Evolutionary conservation across 169 alveolate genomes (phyloP).

Genomic region (Eimeria falciformis): DNA sequence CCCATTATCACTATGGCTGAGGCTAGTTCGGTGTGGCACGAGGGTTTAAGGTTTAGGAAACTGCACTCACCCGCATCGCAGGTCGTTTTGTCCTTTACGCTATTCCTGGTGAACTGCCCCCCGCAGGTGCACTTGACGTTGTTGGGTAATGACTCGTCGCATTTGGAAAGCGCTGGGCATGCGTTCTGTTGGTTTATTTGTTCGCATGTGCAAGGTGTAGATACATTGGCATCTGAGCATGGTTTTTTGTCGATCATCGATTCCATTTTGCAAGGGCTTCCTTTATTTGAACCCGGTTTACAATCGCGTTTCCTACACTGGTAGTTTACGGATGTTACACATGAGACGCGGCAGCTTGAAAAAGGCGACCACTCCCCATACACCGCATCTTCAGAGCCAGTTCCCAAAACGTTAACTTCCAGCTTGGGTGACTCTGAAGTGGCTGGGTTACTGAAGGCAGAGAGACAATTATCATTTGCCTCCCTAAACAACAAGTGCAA

Average conservation of each 20-base stretch:
- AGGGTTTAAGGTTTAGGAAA: too few species aligned
- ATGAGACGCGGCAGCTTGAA: neutral
- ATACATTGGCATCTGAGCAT: neutral
- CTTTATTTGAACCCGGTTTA: neutral
- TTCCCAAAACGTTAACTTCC: neutral
- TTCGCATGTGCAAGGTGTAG: neutral
- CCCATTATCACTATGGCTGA: too few species aligned
- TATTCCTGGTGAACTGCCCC: neutral
- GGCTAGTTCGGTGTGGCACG: too few species aligned
- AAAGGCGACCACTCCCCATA: constrained; percentile 1
- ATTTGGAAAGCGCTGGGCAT: neutral
- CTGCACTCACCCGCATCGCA: neutral
- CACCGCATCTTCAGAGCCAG: neutral
- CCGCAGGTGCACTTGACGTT: neutral
- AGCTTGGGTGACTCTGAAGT: too few species aligned
- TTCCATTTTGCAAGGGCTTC: neutral
- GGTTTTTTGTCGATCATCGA: neutral
- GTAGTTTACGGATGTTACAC: neutral
- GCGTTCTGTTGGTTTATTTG: neutral
- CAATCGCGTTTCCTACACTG: neutral
- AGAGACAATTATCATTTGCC: neutral
- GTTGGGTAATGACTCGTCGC: neutral
- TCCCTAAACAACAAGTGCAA: neutral
- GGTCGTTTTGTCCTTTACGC: neutral
- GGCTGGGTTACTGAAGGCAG: neutral